Percentiles rank a stretch among this genome's conserved stretches.
Conservation (phyloP, 441 rosid genomes). For the Mallotus japonicus region DNA sequence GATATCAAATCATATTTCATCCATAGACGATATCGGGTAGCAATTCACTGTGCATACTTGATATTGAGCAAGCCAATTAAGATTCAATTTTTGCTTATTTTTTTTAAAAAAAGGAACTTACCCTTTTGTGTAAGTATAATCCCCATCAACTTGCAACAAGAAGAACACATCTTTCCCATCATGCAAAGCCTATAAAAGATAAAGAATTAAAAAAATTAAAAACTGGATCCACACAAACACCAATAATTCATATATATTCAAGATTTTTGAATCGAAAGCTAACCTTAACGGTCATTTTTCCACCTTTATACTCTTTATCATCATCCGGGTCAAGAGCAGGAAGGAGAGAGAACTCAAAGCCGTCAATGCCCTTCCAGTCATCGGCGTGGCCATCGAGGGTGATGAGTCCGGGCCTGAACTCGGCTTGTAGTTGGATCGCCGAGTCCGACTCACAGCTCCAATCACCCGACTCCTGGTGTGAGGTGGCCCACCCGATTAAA, state of each 20-base stretch:
- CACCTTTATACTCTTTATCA: slow-evolving; percentile 66
- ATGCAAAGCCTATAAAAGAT: slow-evolving; percentile 66
- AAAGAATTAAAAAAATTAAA: slow-evolving; percentile 4
- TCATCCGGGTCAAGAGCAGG: slow-evolving; percentile 89
- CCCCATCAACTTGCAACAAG: slow-evolving; percentile 84
- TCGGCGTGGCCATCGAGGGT: slow-evolving; percentile 84
- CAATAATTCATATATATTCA: neutral
- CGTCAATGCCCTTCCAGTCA: slow-evolving; percentile 78
- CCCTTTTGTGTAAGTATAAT: slow-evolving; percentile 78
- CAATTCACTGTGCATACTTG: neutral
- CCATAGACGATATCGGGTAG: neutral
- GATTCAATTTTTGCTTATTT: neutral
- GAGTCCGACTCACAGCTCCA: slow-evolving; percentile 76
- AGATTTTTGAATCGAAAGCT: slow-evolving; percentile 1
- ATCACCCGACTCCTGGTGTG: slow-evolving; percentile 82
- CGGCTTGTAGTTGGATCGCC: slow-evolving; percentile 58
- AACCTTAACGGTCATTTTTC: slow-evolving; percentile 89
- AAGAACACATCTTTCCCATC: slow-evolving; percentile 79
- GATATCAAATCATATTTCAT: too few relatives aligned
- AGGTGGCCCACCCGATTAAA: slow-evolving; percentile 32
- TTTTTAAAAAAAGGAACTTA: slow-evolving; percentile 28
- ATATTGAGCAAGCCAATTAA: neutral
- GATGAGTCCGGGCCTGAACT: slow-evolving; percentile 66
- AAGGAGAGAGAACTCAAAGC: slow-evolving; percentile 67
- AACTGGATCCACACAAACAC: neutral